These are phyloP conservation scores for Chlorociboria aeruginascens DNA, from an alignment of 495 filamentous ascomycete species.

Conservation along the genomic window DNA sequence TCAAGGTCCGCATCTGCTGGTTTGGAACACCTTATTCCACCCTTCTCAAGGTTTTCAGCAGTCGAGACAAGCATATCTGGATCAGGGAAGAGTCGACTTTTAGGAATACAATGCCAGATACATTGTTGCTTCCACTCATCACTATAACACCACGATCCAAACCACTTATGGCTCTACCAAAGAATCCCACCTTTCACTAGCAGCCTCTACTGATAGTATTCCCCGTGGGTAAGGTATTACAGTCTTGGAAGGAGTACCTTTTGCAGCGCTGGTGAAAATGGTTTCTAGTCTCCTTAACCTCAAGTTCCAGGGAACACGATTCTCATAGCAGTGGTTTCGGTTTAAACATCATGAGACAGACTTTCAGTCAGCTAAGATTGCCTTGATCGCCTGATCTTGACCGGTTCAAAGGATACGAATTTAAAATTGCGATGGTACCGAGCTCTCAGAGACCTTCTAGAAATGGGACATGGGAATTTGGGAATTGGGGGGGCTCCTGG, in stretches of 20 bases:
- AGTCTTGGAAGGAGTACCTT: constrained; percentile 4
- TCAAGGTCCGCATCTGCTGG: too few species aligned
- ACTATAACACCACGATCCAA: constrained; percentile 4
- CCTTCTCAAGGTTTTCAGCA: too few species aligned
- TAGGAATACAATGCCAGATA: too few species aligned
- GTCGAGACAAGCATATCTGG: too few species aligned
- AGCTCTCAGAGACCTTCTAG: background rate
- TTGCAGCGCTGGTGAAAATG: constrained; percentile 3
- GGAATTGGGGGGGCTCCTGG: constrained; percentile 53
- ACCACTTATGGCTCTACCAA: constrained; percentile 3
- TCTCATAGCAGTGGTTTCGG: constrained; percentile 3
- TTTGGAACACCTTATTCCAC: too few species aligned
- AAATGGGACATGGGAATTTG: constrained; percentile 12
- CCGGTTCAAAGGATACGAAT: constrained; percentile 4
- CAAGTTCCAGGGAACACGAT: constrained; percentile 1
- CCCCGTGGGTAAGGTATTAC: constrained; percentile 4
- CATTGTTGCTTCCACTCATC: background rate
- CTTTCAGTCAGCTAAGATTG: constrained; percentile 40
- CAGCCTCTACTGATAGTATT: constrained; percentile 1
- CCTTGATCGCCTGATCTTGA: constrained; percentile 47
- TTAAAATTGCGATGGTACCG: constrained; percentile 36
- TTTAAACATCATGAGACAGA: background rate
- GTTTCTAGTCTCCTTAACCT: constrained; percentile 1
- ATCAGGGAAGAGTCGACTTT: too few species aligned
- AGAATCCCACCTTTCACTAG: constrained; percentile 2